Percentiles rank a stretch among this genome's conserved stretches.
Conservation (phyloP, 2,329 filamentous ascomycete species). For the Venturia oleaginea region DNA sequence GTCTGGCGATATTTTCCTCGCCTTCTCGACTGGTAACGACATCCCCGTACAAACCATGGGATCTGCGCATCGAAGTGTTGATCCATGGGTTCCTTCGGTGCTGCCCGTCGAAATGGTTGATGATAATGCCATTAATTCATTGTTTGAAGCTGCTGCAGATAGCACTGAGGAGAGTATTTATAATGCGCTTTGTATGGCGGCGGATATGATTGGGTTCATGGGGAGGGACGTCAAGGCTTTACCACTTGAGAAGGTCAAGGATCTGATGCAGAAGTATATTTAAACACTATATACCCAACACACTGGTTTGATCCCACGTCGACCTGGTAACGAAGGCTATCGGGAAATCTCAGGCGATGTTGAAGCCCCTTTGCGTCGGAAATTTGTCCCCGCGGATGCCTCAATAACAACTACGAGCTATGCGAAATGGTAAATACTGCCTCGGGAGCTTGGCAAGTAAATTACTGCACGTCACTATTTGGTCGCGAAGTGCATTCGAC, state of each 20-base stretch:
- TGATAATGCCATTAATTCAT: slow-evolving; percentile 50
- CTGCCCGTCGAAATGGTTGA: slow-evolving; percentile 44
- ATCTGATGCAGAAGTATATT: slow-evolving; percentile 22
- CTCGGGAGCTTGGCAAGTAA: too few species aligned
- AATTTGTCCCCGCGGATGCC: too few species aligned
- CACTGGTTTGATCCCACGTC: too few species aligned
- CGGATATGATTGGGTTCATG: slow-evolving; percentile 47
- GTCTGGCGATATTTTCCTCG: slow-evolving; percentile 59
- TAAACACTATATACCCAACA: neutral
- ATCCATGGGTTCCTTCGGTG: slow-evolving; percentile 30
- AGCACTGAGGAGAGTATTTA: slow-evolving; percentile 58
- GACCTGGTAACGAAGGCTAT: too few species aligned
- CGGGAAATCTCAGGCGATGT: too few species aligned
- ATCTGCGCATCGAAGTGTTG: slow-evolving; percentile 19
- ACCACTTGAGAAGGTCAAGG: slow-evolving; percentile 27
- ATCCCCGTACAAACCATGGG: slow-evolving; percentile 36
- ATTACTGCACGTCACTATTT: too few species aligned
- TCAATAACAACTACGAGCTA: too few species aligned
- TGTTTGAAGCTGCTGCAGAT: slow-evolving; percentile 55
- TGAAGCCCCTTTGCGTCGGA: too few species aligned
- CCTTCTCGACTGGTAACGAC: slow-evolving; percentile 53
- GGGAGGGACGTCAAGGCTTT: slow-evolving; percentile 32
- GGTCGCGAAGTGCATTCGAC: too few species aligned
- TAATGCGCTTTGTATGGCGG: slow-evolving; percentile 53
- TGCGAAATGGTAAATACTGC: too few species aligned